Conservation (phyloP, 2,329 filamentous ascomycete genomes). For the Geoglossum cookeanum region DNA sequence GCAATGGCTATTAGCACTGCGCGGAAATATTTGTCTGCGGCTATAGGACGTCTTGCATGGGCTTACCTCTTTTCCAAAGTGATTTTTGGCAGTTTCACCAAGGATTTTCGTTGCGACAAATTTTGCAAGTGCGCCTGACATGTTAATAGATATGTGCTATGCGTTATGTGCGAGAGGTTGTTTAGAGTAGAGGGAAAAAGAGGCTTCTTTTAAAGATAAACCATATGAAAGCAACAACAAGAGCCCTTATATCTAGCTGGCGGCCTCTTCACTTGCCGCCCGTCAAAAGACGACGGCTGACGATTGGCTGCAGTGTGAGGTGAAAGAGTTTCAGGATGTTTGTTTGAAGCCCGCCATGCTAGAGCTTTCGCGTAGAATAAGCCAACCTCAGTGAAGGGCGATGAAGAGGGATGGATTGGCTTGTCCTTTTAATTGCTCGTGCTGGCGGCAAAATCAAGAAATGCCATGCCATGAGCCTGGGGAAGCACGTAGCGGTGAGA, state of each 20-base stretch:
- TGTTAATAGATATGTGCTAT: slow-evolving; percentile 13
- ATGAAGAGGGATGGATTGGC: background rate
- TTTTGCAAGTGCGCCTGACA: slow-evolving; percentile 36
- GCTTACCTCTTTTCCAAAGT: slow-evolving; percentile 36
- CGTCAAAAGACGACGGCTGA: background rate
- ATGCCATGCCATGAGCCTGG: background rate
- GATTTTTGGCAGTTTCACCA: slow-evolving; percentile 36
- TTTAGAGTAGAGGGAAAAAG: background rate
- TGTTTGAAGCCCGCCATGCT: background rate
- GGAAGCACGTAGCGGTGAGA: background rate
- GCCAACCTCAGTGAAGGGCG: background rate
- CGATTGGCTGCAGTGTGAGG: background rate
- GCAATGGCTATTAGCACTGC: background rate
- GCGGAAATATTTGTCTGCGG: background rate
- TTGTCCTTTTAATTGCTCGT: background rate
- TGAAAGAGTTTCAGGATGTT: background rate
- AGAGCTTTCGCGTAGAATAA: background rate
- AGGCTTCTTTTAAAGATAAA: background rate
- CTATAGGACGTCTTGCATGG: slow-evolving; percentile 2
- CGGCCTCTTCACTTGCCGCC: background rate
- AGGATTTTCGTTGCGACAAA: slow-evolving; percentile 37
- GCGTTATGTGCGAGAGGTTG: background rate
- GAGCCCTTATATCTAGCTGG: background rate
- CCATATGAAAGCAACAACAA: background rate
- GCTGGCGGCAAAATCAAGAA: background rate